Percentiles rank a stretch among this genome's conserved stretches.
Evolutionary conservation across 371 early-diverging fungal species (phyloP).

Genomic region (Apophysomyces ossiformis): DNA sequence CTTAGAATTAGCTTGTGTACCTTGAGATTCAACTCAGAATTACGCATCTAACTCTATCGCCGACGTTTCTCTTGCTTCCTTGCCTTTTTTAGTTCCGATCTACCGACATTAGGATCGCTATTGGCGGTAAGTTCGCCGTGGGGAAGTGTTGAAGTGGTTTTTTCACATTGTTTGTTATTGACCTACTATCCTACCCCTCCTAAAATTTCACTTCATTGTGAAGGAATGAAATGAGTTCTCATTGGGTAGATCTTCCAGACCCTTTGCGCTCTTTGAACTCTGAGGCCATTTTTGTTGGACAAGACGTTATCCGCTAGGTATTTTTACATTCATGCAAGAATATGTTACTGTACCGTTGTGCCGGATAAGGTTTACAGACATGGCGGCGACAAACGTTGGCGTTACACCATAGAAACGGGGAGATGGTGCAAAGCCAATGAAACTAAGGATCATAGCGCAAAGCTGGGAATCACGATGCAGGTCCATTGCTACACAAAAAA

Average conservation of each 20-base stretch:
- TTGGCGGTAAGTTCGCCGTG: constrained; percentile 11
- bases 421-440: constrained; percentile 1
- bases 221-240: neutral
- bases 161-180: constrained; percentile 10
- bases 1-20: constrained; percentile 9
- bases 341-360: constrained; percentile 3
- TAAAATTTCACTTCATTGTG: constrained; percentile 1
- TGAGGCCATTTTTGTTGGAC: constrained; percentile 4
- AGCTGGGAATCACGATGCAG: constrained; percentile 8
- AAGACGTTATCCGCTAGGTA: constrained; percentile 2
- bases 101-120: constrained; percentile 8
- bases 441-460: neutral
- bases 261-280: constrained; percentile 10
- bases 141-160: constrained; percentile 8
- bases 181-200: constrained; percentile 10
- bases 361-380: constrained; percentile 5
- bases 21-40: neutral
- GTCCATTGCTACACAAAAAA: constrained; percentile 10
- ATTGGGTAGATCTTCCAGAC: constrained; percentile 8
- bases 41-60: constrained; percentile 10
- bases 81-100: constrained; percentile 12
- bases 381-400: constrained; percentile 3
- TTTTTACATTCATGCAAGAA: constrained; percentile 12
- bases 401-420: constrained; percentile 7
- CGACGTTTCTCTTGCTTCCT: constrained; percentile 7